A percentile compares a stretch with the other conserved stretches of the same genome.
Evolutionary conservation across 2,329 filamentous ascomycete genomes (phyloP).

Genomic region (Penicillium sp.): DNA sequence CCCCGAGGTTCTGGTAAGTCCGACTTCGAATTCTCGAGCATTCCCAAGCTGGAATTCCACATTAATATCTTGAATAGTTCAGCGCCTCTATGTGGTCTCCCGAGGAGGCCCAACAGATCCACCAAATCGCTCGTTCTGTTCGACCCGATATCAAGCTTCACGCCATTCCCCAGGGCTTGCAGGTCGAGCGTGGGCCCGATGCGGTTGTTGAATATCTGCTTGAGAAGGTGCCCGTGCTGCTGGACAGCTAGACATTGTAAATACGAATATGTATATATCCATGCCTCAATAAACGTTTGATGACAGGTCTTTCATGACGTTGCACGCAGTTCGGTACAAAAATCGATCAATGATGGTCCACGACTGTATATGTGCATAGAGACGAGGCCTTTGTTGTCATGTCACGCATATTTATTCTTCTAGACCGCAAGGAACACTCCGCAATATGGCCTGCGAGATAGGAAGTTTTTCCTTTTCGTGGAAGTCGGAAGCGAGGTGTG

Average conservation of each 20-base stretch:
- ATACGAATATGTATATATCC: background rate
- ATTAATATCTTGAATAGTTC: constrained; percentile 48
- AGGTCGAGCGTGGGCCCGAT: constrained; percentile 45
- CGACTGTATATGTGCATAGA: background rate
- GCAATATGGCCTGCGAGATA: too few species aligned
- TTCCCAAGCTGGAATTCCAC: background rate
- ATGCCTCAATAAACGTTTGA: background rate
- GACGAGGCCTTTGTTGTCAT: background rate
- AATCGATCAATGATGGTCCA: background rate
- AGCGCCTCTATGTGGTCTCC: constrained; percentile 61
- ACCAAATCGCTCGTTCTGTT: constrained; percentile 38
- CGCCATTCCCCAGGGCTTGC: constrained; percentile 44
- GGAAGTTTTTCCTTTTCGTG: too few species aligned
- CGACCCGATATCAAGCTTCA: constrained; percentile 44
- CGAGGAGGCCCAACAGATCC: constrained; percentile 41
- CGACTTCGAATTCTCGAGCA: constrained; percentile 11
- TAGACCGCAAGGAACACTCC: too few species aligned
- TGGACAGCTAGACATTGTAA: constrained; percentile 31
- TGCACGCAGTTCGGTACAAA: background rate
- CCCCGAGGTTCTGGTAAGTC: constrained; percentile 56
- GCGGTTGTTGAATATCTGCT: constrained; percentile 45
- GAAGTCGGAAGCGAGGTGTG: too few species aligned
- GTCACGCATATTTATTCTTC: background rate
- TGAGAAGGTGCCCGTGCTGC: constrained; percentile 42
- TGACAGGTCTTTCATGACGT: background rate